These are phyloP conservation scores for Pythium myriotylum DNA, from an alignment of 352 stramenopile genomes.

Conservation along the genomic window DNA sequence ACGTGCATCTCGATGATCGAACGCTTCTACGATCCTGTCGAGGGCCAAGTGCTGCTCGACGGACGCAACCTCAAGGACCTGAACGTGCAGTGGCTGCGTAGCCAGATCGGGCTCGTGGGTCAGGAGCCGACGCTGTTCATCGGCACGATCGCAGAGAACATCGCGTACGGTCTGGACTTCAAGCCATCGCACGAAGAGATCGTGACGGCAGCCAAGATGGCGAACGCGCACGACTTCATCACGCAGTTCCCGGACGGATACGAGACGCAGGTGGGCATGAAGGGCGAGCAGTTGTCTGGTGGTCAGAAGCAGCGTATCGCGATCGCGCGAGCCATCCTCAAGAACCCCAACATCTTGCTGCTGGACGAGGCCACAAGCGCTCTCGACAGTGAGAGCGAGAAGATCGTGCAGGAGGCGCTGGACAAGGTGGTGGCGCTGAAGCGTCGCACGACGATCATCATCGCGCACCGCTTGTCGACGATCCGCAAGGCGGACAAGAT, in stretches of 20 bases:
- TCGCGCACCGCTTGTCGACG: too few relatives aligned
- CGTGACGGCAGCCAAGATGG: conserved; percentile 2
- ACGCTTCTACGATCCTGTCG: too few relatives aligned
- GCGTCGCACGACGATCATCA: too few relatives aligned
- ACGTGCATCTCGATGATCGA: too few relatives aligned
- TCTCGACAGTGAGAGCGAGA: background rate
- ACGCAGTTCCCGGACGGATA: conserved; percentile 9
- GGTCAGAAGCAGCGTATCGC: conserved; percentile 81
- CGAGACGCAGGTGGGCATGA: conserved; percentile 6
- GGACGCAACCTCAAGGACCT: too few relatives aligned
- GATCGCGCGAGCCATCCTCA: conserved; percentile 90
- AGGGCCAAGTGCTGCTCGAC: too few relatives aligned
- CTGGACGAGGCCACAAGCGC: conserved; percentile 46
- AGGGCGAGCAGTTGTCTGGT: conserved; percentile 22
- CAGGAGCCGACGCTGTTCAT: background rate
- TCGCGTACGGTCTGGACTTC: background rate
- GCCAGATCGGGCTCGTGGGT: too few relatives aligned
- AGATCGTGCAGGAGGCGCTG: background rate
- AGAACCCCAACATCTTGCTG: conserved; percentile 61
- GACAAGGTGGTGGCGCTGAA: too few relatives aligned
- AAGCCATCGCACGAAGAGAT: background rate
- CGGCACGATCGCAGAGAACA: conserved; percentile 12
- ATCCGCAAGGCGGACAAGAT: too few relatives aligned
- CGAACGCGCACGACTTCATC: conserved; percentile 6
- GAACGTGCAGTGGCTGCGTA: too few relatives aligned